Evolutionary conservation across 108 stramenopile genomes (phyloP), one percentile per base, ranked within the genome.

Genomic region (Nannochloropsis salina): DNA sequence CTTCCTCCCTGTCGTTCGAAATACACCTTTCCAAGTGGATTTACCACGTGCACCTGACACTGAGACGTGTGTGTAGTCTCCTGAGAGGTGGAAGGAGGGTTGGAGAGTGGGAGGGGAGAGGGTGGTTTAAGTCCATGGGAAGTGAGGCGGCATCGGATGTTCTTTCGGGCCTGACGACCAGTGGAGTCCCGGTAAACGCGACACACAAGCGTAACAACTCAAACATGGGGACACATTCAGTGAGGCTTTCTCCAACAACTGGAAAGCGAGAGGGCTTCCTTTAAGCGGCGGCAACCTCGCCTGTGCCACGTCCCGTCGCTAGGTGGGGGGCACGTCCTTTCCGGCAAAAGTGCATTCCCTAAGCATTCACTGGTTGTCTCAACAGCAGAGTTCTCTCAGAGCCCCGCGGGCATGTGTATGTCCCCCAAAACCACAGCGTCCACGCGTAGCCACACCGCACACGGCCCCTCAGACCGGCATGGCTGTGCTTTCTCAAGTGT

Each of bases 331-430:
- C n/a, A 74, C 61, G 61, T 74, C 61, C 20, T n/a, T 74, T 15
- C 61, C 61, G 61, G 61, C 61, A 74, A n/a, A n/a, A 74, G 61
- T 15, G 61, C 61, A n/a, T 74, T 74, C 61, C 61, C 61, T 74
- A 74, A n/a, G 61, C 61, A 74, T 74, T 74, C n/a, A 74, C 61
- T 74, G 61, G 61, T 74, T n/a, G 61, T 15, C 61, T 31, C 31
- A 31, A 31, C 31, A 1, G 31, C 31, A 31, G 31, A 31, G 31
- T 31, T 31, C 31, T 31, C 31, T 31, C 31, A 31, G 31, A 31
- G 31, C 31, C 31, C 31, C 31, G 31, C 31, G 31, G 31, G 31
- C 31, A 31, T 31, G 31, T 31, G 31, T 31, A 31, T 31, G 31
- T 31, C 31, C 31, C 31, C 31, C 31, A 31, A 31, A 31, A 31